Evolutionary conservation across 2,329 filamentous ascomycete species (phyloP), one percentile per base, ranked within the genome.

Genomic region (Arthrobotrys iridis): DNA sequence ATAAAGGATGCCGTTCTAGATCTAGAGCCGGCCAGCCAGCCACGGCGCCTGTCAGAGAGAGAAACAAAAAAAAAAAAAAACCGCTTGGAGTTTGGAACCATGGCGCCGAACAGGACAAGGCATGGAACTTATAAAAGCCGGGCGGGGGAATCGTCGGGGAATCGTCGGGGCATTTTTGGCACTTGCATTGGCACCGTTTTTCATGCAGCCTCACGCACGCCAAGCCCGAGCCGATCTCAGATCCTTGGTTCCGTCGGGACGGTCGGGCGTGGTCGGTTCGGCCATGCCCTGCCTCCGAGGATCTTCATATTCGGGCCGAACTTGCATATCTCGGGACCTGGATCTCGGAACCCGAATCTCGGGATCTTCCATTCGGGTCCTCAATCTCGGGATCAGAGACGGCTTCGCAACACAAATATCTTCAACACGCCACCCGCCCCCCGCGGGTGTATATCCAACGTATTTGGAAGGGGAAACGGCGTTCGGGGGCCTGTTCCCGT

Each of bases 121-220:
- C 30, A 46, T 58, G 50, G 18, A 15, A 59, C 22, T 41, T 59
- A 59, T 59, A 59, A 59, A 59, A 37, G 13, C 33, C 26, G 28
- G 20, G 48, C 62, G 48, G 48, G 37, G 48, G 62, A 57, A 66
- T 66, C 37, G 58, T 66, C 62, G 48, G 62, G 28, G 62, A 57
- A 66, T 66, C 37, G 58, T 66, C 62, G 48, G 62, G 28, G n/a
- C n/a, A n/a, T n/a, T n/a, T n/a, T n/a, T 28, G 28, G 13, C 26
- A 10, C 2, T 35, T 52, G 11, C 35, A 8, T 52, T 30, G 46
- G 11, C 48, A 37, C 35, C 35, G 10, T 33, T 15, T 40, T 40
- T 24, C 30, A 55, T 55, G 50, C 50, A 55, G 15, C 13, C 50
- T 55, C 48, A 37, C 30, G 15, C 30, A 22, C 10, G 50, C 50